Percentiles rank a stretch among this genome's conserved stretches.
Conservation (phyloP, 306 rosid genomes). For the Rubus parviflorus region DNA sequence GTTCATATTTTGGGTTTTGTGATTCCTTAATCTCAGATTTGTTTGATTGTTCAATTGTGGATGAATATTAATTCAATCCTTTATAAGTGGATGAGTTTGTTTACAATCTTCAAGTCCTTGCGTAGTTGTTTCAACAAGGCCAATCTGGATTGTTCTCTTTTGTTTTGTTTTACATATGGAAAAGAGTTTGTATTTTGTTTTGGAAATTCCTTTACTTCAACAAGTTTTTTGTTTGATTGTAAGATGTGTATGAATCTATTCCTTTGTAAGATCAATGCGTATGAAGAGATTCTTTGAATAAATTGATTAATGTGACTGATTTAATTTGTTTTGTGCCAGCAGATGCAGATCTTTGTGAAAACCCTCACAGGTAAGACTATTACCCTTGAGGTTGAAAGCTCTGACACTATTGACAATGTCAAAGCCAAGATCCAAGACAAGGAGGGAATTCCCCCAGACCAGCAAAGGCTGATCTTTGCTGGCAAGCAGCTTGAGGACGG, state of each 20-base stretch:
- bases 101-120: no score
- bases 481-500: slow-evolving; percentile 30
- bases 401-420: slow-evolving; percentile 24
- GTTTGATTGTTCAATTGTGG: no score
- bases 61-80: no score
- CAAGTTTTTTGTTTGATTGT: neutral
- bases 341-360: slow-evolving; percentile 32
- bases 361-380: slow-evolving; percentile 30
- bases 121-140: neutral
- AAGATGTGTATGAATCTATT: neutral
- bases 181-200: no score
- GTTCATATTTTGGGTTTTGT: no score
- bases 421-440: slow-evolving; percentile 29
- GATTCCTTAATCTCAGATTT: no score
- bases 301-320: neutral
- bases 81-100: no score
- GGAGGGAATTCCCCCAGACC: slow-evolving; percentile 28
- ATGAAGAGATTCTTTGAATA: neutral
- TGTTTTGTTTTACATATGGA: neutral
- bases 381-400: slow-evolving; percentile 28
- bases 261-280: neutral
- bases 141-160: no score
- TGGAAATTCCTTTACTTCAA: neutral
- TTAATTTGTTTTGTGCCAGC: neutral
- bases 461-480: slow-evolving; percentile 27